Conservation (phyloP, 164 flowering plant genomes). For the Sextonia rubra region DNA sequence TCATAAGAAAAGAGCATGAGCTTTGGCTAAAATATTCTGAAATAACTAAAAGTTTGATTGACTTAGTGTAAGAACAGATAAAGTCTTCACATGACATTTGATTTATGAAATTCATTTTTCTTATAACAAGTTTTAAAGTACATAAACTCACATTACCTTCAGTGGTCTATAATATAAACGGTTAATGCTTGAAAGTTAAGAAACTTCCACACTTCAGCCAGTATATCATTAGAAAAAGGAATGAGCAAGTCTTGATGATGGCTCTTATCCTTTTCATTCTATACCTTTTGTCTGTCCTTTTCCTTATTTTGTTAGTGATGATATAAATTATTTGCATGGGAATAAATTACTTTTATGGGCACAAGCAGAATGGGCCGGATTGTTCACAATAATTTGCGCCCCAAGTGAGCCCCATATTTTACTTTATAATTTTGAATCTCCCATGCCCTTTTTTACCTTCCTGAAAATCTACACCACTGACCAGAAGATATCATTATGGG, state of each 20-base stretch:
- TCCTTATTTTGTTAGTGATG: too few species aligned
- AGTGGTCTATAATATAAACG: neutral
- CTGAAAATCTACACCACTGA: too few species aligned
- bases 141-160: neutral
- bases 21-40: too few species aligned
- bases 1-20: too few species aligned
- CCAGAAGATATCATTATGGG: too few species aligned
- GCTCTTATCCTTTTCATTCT: neutral
- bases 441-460: too few species aligned
- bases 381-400: slow-evolving; percentile 47
- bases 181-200: neutral
- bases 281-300: too few species aligned
- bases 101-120: neutral
- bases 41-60: too few species aligned
- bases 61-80: too few species aligned
- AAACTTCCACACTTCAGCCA: neutral
- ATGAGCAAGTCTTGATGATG: neutral
- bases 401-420: slow-evolving; percentile 23
- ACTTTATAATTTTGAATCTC: too few species aligned
- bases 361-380: slow-evolving; percentile 54
- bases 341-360: slow-evolving; percentile 62
- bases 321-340: slow-evolving; percentile 33
- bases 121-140: neutral
- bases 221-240: neutral
- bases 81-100: neutral